A percentile compares a stretch with the other conserved stretches of the same genome.
These are phyloP conservation scores for Ballota nigra DNA, from an alignment of 257 asterid genomes.

Conservation along the genomic window DNA sequence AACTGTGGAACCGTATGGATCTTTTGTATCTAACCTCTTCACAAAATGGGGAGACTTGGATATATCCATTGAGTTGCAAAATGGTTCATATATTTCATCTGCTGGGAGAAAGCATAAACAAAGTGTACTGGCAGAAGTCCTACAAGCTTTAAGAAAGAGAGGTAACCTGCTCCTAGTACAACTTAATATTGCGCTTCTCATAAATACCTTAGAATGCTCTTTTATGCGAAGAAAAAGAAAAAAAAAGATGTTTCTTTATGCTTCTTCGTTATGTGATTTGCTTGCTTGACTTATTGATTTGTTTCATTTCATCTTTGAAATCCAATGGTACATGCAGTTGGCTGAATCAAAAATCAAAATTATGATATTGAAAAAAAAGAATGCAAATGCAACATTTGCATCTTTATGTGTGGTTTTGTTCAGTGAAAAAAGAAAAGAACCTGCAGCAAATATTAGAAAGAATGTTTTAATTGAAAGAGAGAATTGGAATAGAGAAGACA, in stretches of 20 bases:
- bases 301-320: neutral
- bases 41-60: constrained; percentile 98
- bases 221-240: constrained; percentile 2
- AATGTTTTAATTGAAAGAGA: neutral
- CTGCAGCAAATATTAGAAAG: constrained; percentile 1
- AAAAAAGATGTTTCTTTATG: neutral
- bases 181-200: neutral
- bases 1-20: constrained; percentile 94
- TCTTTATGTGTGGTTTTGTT: neutral
- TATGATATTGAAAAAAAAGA: neutral
- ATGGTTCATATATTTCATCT: constrained; percentile 57
- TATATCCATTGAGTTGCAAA: constrained; percentile 73
- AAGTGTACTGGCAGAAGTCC: constrained; percentile 54
- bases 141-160: constrained; percentile 57
- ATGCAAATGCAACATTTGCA: constrained; percentile 19
- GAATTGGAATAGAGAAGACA: neutral
- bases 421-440: constrained; percentile 9
- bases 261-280: constrained; percentile 7
- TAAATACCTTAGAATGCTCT: neutral
- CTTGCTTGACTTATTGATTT: constrained; percentile 10
- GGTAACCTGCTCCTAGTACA: constrained; percentile 43
- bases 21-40: constrained; percentile 93
- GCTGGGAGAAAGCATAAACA: constrained; percentile 80
- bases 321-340: neutral
- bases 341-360: neutral